Percentiles rank a stretch among this genome's conserved stretches.
These are phyloP conservation scores for Alternaria consortialis DNA, from an alignment of 2,329 filamentous ascomycete genomes.

Conservation along the genomic window DNA sequence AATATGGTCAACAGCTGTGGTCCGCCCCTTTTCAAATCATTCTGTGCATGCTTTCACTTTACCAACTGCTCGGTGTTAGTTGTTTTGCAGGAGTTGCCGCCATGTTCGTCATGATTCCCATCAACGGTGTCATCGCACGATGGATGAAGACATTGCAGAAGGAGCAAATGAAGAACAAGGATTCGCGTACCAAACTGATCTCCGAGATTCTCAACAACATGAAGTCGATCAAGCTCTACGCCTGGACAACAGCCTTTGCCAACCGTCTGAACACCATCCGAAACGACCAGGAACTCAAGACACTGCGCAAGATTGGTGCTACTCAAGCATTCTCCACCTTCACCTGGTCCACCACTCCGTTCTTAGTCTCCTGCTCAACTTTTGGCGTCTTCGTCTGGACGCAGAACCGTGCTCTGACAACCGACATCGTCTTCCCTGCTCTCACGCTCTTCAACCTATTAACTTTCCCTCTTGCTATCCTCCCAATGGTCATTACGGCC, in stretches of 20 bases:
- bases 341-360: slow-evolving; percentile 96
- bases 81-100: slow-evolving; percentile 95
- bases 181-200: slow-evolving; percentile 89
- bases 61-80: slow-evolving; percentile 91
- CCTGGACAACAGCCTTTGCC: slow-evolving; percentile 97
- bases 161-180: slow-evolving; percentile 99
- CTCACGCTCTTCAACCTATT: slow-evolving; percentile 93
- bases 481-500: slow-evolving; percentile 97
- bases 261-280: slow-evolving; percentile 95
- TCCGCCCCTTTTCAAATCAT: slow-evolving; percentile 96
- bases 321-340: slow-evolving; percentile 96
- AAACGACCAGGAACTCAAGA: slow-evolving; percentile 95
- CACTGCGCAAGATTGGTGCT: slow-evolving; percentile 92
- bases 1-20: slow-evolving; percentile 95
- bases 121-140: slow-evolving; percentile 90
- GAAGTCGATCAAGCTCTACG: slow-evolving; percentile 98
- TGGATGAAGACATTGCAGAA: slow-evolving; percentile 96
- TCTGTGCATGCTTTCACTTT: slow-evolving; percentile 94
- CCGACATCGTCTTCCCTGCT: slow-evolving; percentile 95
- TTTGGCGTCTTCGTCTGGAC: slow-evolving; percentile 95
- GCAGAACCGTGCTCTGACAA: slow-evolving; percentile 80
- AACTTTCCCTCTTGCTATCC: slow-evolving; percentile 89
- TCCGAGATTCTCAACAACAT: slow-evolving; percentile 99
- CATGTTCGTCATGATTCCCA: slow-evolving; percentile 97
- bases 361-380: slow-evolving; percentile 95